Conservation (phyloP, 2,329 filamentous ascomycete species). For the Alternaria longipes region DNA sequence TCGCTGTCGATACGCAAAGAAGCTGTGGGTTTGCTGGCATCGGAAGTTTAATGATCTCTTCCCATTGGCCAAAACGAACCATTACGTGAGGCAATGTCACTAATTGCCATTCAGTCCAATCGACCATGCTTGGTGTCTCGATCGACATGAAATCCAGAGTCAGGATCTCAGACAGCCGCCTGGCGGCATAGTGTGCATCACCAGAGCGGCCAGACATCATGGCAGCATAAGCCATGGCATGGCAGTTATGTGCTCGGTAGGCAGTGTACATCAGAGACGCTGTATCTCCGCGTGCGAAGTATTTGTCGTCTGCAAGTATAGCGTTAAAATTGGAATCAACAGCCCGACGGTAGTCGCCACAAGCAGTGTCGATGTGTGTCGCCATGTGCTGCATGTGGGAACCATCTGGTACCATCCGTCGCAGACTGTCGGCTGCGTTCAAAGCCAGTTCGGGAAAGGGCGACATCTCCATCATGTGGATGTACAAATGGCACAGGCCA, state of each 20-base stretch:
- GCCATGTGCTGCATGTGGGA: slow-evolving; percentile 18
- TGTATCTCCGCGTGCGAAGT: not conserved
- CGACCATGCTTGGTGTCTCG: slow-evolving; percentile 10
- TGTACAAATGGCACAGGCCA: slow-evolving; percentile 15
- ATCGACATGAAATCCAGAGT: slow-evolving; percentile 10
- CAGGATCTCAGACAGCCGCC: not conserved
- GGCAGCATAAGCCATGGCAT: slow-evolving; percentile 11
- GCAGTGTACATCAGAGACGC: slow-evolving; percentile 8
- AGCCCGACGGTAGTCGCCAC: slow-evolving; percentile 12
- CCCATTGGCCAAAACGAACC: slow-evolving; percentile 15
- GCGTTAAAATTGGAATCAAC: slow-evolving; percentile 9
- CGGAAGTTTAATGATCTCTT: slow-evolving; percentile 4
- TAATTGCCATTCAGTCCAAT: slow-evolving; percentile 16
- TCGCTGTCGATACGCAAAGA: not conserved
- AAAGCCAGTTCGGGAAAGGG: slow-evolving; percentile 8
- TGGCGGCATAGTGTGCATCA: slow-evolving; percentile 6
- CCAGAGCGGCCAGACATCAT: slow-evolving; percentile 9
- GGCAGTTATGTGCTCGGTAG: slow-evolving; percentile 14
- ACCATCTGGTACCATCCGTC: slow-evolving; percentile 13
- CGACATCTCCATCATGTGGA: slow-evolving; percentile 18
- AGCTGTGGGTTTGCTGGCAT: not conserved
- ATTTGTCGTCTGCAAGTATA: slow-evolving; percentile 1
- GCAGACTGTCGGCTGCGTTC: slow-evolving; percentile 6
- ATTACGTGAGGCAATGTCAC: slow-evolving; percentile 12
- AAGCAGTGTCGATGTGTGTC: slow-evolving; percentile 11